These are phyloP conservation scores for Russula compacta DNA, from an alignment of 768 basidiomycete genomes.

Conservation along the genomic window DNA sequence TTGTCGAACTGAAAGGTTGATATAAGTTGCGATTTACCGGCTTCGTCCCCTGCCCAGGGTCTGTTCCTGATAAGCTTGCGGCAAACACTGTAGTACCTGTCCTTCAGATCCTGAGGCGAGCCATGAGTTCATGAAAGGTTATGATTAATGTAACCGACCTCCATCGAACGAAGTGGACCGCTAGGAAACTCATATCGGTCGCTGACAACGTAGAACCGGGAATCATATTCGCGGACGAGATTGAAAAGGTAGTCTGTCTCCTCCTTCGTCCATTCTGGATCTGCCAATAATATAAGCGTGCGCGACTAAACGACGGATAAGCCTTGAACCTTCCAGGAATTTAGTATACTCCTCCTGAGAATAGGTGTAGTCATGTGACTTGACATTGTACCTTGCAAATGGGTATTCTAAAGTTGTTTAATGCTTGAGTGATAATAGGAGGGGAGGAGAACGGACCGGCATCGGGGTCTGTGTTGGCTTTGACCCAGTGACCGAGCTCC, in stretches of 20 bases:
- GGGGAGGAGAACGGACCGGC: slow-evolving; percentile 36
- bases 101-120: slow-evolving; percentile 71
- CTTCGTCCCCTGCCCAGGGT: slow-evolving; percentile 79
- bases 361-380: slow-evolving; percentile 57
- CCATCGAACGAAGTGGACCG: slow-evolving; percentile 50
- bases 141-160: slow-evolving; percentile 38
- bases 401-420: slow-evolving; percentile 46
- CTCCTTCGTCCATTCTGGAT: slow-evolving; percentile 81
- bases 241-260: slow-evolving; percentile 91
- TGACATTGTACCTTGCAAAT: slow-evolving; percentile 78
- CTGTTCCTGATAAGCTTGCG: slow-evolving; percentile 77
- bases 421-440: background rate
- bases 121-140: background rate
- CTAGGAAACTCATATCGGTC: slow-evolving; percentile 78
- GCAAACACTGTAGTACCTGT: slow-evolving; percentile 87
- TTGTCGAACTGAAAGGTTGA: slow-evolving; percentile 81
- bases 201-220: slow-evolving; percentile 80
- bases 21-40: slow-evolving; percentile 54
- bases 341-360: slow-evolving; percentile 80
- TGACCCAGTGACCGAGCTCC: slow-evolving; percentile 79
- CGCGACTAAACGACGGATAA: background rate
- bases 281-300: slow-evolving; percentile 29
- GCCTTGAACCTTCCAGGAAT: slow-evolving; percentile 59
- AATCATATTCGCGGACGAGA: slow-evolving; percentile 72
- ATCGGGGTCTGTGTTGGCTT: slow-evolving; percentile 44